These are phyloP conservation scores for Nicotiana attenuata DNA, from an alignment of 257 asterid species.

Conservation along the genomic window DNA sequence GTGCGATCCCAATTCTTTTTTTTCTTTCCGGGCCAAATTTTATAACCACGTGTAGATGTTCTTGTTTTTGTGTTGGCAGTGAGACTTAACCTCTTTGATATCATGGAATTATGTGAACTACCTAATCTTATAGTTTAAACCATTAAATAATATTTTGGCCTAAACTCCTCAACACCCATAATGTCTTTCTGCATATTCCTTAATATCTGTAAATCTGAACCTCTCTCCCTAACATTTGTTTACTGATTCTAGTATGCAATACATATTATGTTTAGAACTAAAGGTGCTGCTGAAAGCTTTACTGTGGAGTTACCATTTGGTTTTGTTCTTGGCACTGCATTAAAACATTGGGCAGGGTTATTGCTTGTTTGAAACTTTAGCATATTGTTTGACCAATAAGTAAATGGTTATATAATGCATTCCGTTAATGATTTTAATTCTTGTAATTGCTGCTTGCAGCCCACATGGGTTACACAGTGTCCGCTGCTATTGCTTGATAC, in stretches of 20 bases:
- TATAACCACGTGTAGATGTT: too few relatives aligned
- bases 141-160: neutral
- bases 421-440: neutral
- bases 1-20: neutral
- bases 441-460: slow-evolving; percentile 35
- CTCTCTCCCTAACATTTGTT: neutral
- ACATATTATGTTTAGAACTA: neutral
- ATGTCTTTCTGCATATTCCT: neutral
- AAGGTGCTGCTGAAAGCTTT: neutral
- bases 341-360: neutral
- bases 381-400: neutral
- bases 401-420: slow-evolving; percentile 5
- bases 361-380: neutral
- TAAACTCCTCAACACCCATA: neutral
- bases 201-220: neutral
- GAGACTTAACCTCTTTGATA: neutral
- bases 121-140: neutral
- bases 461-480: slow-evolving; percentile 86
- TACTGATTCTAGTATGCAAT: neutral
- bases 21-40: neutral
- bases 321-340: slow-evolving; percentile 1
- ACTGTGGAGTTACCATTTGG: neutral
- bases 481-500: slow-evolving; percentile 95
- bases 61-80: too few relatives aligned
- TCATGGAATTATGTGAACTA: neutral